Percentiles rank a stretch among this genome's conserved stretches.
phyloP scores from a whole-genome alignment of 2,329 filamentous ascomycete species.

The Sarocladium brachiariae region DNA sequence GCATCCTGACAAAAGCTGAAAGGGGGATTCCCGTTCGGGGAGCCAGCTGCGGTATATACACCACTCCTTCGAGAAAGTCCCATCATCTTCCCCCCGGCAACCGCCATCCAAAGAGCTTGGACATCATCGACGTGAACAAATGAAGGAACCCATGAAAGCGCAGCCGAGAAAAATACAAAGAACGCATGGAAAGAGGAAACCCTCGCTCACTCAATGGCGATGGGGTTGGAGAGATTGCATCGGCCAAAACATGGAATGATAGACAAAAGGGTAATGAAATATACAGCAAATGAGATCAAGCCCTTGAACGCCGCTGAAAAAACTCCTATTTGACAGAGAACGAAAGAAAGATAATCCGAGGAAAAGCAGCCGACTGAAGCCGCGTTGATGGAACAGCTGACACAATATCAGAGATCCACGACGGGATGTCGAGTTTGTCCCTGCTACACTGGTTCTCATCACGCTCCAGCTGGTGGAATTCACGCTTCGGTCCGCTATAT shows the following conservation, averaged over 20 bases:
- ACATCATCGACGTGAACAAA: neutral
- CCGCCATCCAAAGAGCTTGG: neutral
- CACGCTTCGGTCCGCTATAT: neutral
- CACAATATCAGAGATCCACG: no score
- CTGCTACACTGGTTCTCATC: no score
- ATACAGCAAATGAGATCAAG: neutral
- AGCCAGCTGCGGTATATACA: neutral
- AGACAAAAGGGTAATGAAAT: neutral
- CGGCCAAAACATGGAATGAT: no score
- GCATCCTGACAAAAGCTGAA: neutral
- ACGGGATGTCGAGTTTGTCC: no score
- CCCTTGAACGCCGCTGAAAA: constrained; percentile 1
- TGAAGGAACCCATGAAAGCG: neutral
- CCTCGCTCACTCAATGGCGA: no score
- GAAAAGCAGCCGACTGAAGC: neutral
- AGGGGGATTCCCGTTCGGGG: neutral
- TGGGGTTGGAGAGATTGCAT: no score
- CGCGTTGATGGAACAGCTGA: neutral
- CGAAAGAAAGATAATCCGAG: neutral
- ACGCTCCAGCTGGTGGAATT: neutral
- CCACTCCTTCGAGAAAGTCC: neutral
- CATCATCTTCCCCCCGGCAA: neutral
- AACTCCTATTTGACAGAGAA: constrained; percentile 3
- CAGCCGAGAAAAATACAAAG: no score
- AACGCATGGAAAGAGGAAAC: no score